Conservation (phyloP, 352 stramenopile species). For the Phytophthora fragariae region DNA sequence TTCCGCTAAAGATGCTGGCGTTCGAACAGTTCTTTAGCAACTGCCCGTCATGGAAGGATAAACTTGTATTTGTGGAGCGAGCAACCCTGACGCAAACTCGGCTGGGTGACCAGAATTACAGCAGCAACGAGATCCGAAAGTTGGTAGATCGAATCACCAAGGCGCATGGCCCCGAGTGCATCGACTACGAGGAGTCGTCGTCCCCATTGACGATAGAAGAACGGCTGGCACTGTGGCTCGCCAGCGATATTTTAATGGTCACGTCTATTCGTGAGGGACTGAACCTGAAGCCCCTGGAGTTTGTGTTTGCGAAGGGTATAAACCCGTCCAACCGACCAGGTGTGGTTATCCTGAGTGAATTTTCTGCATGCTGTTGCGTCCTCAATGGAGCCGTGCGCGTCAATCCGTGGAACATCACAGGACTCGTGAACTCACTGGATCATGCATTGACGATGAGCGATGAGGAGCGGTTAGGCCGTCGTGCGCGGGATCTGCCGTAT, state of each 20-base stretch:
- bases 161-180: slow-evolving; percentile 71
- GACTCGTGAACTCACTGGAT: slow-evolving; percentile 92
- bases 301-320: slow-evolving; percentile 88
- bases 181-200: slow-evolving; percentile 91
- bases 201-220: slow-evolving; percentile 89
- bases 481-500: slow-evolving; percentile 96
- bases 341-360: slow-evolving; percentile 97
- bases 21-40: slow-evolving; percentile 97
- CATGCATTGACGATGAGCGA: slow-evolving; percentile 94
- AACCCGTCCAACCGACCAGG: slow-evolving; percentile 75
- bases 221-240: slow-evolving; percentile 93
- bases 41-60: slow-evolving; percentile 94
- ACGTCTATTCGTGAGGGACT: slow-evolving; percentile 97
- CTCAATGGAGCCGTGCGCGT: slow-evolving; percentile 96
- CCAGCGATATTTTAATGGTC: slow-evolving; percentile 96
- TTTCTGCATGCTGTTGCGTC: slow-evolving; percentile 96
- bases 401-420: slow-evolving; percentile 98
- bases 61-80: slow-evolving; percentile 96
- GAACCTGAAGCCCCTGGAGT: slow-evolving; percentile 97
- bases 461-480: slow-evolving; percentile 89
- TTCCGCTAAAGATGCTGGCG: slow-evolving; percentile 95
- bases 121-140: slow-evolving; percentile 81
- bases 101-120: slow-evolving; percentile 93
- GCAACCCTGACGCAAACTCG: slow-evolving; percentile 89
- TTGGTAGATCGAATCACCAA: slow-evolving; percentile 84